Evolutionary conservation across 1,284 basidiomycete species (phyloP).

Genomic region (Leccinum griseonigrum): DNA sequence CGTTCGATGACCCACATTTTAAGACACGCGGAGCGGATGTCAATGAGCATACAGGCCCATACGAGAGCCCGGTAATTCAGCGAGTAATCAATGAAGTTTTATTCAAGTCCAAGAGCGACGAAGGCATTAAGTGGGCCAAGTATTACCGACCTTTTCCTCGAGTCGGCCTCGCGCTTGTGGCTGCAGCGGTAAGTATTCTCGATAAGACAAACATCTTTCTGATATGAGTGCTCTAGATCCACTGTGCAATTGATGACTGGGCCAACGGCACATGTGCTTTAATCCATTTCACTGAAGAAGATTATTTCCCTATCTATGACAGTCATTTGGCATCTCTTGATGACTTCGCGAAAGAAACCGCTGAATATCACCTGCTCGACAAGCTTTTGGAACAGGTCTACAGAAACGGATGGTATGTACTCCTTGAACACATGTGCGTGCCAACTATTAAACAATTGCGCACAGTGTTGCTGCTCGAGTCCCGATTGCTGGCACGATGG

Average conservation of each 20-base stretch:
- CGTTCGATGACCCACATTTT: background rate
- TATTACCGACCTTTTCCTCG: background rate
- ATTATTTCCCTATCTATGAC: background rate
- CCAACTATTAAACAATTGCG: no score
- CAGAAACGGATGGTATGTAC: background rate
- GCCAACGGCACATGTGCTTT: background rate
- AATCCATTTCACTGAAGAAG: background rate
- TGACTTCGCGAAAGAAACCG: background rate
- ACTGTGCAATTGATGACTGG: background rate
- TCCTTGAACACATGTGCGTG: background rate
- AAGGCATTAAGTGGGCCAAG: background rate
- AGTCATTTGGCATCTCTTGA: background rate
- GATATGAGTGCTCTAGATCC: background rate
- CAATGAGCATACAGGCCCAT: background rate
- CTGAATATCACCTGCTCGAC: background rate
- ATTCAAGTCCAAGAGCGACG: background rate
- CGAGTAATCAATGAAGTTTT: background rate
- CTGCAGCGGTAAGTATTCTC: background rate
- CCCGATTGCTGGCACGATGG: background rate
- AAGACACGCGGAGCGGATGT: background rate
- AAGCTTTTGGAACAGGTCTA: background rate
- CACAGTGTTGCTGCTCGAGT: background rate
- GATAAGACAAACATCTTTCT: background rate
- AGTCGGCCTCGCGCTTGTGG: background rate
- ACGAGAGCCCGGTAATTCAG: background rate